phyloP scores from a whole-genome alignment of 352 stramenopile species.

The Peronospora farinosa region DNA sequence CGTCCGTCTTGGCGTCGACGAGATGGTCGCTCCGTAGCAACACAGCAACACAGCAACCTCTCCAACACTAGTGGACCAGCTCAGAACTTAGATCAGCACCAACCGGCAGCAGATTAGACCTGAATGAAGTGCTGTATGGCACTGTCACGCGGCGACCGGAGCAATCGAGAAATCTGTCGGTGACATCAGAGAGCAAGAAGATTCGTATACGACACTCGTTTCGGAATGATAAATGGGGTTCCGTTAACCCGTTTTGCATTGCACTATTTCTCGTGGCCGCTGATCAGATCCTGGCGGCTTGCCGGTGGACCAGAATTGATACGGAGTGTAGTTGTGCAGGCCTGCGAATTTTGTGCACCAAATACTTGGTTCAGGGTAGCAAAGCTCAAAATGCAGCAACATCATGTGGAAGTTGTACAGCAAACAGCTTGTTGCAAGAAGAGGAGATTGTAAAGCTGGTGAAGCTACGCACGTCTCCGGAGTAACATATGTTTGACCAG shows the following conservation, averaged over 20 bases:
- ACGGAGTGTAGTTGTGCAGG: slow-evolving; percentile 41
- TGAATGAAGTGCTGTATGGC: slow-evolving; percentile 23
- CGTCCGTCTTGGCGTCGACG: slow-evolving; percentile 12
- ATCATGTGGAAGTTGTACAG: slow-evolving; percentile 38
- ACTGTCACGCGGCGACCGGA: slow-evolving; percentile 13
- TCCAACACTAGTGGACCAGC: slow-evolving; percentile 6
- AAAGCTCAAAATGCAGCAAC: slow-evolving; percentile 32
- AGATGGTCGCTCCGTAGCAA: slow-evolving; percentile 3
- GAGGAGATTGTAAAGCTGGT: slow-evolving; percentile 18
- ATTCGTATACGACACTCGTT: slow-evolving; percentile 45
- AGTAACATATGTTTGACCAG: slow-evolving; percentile 28
- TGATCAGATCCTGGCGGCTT: slow-evolving; percentile 29
- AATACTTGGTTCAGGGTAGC: slow-evolving; percentile 39
- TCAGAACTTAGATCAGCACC: neutral
- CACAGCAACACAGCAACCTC: slow-evolving; percentile 7
- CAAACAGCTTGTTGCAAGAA: slow-evolving; percentile 21
- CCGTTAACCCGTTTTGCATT: slow-evolving; percentile 51
- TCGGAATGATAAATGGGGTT: slow-evolving; percentile 14
- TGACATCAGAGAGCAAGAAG: slow-evolving; percentile 42
- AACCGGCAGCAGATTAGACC: slow-evolving; percentile 5
- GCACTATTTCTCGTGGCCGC: slow-evolving; percentile 51
- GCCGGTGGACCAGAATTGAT: slow-evolving; percentile 37
- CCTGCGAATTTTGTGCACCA: slow-evolving; percentile 47
- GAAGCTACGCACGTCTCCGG: slow-evolving; percentile 18
- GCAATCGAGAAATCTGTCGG: slow-evolving; percentile 19